A percentile compares a stretch with the other conserved stretches of the same genome.
These are phyloP conservation scores for Malassezia arunalokei DNA, from an alignment of 1,284 basidiomycete genomes.

Conservation along the genomic window DNA sequence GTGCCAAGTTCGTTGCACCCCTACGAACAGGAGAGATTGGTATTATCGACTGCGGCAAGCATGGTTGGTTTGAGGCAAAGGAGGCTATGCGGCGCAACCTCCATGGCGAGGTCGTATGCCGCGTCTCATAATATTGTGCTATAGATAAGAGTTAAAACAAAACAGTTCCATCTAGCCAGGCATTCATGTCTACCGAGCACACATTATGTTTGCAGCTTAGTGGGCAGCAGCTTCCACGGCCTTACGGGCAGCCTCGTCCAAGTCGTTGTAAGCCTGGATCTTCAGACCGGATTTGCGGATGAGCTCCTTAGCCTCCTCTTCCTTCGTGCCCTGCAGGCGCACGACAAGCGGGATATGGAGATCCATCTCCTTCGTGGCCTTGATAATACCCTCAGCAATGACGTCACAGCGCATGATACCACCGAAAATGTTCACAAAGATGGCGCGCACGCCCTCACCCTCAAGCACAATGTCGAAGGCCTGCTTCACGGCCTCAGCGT, in stretches of 20 bases:
- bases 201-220: background rate
- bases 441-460: constrained; percentile 87
- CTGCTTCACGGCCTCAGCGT: constrained; percentile 96
- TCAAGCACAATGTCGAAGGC: constrained; percentile 88
- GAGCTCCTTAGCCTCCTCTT: constrained; percentile 81
- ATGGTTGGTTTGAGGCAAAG: constrained; percentile 48
- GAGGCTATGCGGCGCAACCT: constrained; percentile 47
- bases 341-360: constrained; percentile 81
- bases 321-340: constrained; percentile 90
- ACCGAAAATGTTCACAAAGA: constrained; percentile 75
- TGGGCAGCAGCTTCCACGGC: constrained; percentile 17
- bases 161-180: background rate
- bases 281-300: constrained; percentile 67
- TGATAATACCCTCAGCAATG: constrained; percentile 71
- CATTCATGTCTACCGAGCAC: background rate
- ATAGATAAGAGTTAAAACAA: background rate
- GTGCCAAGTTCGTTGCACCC: constrained; percentile 56
- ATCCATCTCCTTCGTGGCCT: constrained; percentile 80
- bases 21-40: constrained; percentile 75
- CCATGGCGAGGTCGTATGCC: constrained; percentile 47
- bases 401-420: constrained; percentile 95
- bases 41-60: constrained; percentile 58
- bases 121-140: constrained; percentile 30
- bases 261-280: constrained; percentile 34
- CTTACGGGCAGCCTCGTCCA: constrained; percentile 25